Conservation (phyloP, 139 green algal species). For the Trebouxia sp. region DNA sequence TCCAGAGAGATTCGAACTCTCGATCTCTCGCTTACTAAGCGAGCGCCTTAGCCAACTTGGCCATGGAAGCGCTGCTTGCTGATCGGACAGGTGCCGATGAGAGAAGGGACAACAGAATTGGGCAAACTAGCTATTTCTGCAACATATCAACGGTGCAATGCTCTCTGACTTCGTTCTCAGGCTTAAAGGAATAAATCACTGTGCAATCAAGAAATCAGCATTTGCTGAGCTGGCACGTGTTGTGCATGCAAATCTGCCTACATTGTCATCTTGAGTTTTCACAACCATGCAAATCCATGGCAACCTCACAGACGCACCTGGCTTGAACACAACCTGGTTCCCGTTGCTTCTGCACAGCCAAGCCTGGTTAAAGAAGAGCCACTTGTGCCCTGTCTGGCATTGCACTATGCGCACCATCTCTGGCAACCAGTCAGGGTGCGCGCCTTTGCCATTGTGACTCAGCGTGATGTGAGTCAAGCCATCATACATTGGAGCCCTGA, state of each 20-base stretch:
- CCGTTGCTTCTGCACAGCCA: background rate
- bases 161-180: too few species aligned
- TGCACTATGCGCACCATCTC: conserved; percentile 15
- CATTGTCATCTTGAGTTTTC: too few species aligned
- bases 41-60: conserved; percentile 21
- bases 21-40: conserved; percentile 24
- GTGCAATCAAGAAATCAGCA: background rate
- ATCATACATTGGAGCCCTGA: background rate
- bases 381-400: background rate
- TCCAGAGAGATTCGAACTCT: conserved; percentile 18
- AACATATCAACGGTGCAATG: too few species aligned
- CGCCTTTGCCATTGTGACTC: background rate
- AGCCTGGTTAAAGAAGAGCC: conserved; percentile 4
- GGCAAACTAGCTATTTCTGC: background rate
- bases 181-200: too few species aligned
- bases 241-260: too few species aligned
- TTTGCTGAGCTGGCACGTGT: too few species aligned
- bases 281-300: too few species aligned
- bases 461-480: background rate
- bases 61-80: background rate
- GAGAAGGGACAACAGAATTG: background rate
- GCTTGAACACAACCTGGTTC: background rate
- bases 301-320: background rate
- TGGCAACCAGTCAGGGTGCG: background rate
- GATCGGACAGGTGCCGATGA: background rate